These are phyloP conservation scores for Penicillium capsulatum DNA, from an alignment of 2,329 filamentous ascomycete genomes.

Conservation along the genomic window DNA sequence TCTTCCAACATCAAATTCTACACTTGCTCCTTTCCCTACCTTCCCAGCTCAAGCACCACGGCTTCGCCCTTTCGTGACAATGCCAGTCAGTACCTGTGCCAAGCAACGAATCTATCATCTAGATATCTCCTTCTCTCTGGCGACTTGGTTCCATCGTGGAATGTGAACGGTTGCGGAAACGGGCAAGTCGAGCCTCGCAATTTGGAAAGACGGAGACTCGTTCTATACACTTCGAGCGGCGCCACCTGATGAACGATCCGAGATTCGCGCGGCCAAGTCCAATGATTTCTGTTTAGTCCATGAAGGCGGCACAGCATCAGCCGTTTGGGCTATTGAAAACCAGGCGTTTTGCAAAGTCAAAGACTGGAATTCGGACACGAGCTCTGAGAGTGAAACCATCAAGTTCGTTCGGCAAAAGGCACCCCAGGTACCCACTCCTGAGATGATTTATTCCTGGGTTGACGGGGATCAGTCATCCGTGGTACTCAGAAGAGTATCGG, in stretches of 20 bases:
- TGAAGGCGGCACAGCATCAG: not conserved
- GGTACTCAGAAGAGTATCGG: not conserved
- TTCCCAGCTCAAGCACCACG: not conserved
- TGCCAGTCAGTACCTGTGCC: not conserved
- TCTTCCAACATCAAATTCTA: not conserved
- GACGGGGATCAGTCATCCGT: not conserved
- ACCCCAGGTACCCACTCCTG: not conserved
- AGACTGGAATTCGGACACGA: not conserved
- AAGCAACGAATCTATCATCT: not conserved
- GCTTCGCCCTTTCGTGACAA: not conserved
- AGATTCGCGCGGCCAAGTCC: not conserved
- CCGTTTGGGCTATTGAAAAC: slow-evolving; percentile 1
- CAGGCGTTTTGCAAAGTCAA: not conserved
- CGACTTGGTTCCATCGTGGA: not conserved
- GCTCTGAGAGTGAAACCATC: not conserved
- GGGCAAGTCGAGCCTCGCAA: not conserved
- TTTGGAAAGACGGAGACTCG: not conserved
- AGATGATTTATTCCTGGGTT: slow-evolving; percentile 1
- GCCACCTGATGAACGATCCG: not conserved
- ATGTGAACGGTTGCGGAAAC: not conserved
- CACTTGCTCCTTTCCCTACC: not conserved
- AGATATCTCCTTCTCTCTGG: not conserved
- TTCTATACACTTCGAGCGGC: not conserved
- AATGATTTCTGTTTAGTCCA: not conserved
- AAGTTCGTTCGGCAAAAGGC: not conserved